Base-by-base conservation (phyloP, 179 eudicot species). In the Corrigiola litoralis region DNA sequence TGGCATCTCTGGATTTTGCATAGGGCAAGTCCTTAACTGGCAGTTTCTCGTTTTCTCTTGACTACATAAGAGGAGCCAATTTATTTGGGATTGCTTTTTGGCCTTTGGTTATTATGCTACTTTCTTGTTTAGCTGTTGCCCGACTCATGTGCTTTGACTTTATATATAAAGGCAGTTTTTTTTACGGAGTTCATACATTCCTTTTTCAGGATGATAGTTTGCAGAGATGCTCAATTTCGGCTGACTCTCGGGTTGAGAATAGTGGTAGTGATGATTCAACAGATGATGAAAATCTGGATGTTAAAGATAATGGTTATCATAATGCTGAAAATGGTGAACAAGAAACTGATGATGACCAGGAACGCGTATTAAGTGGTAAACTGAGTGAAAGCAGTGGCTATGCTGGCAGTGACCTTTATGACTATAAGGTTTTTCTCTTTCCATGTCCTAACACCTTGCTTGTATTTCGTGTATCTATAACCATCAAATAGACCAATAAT, bases 221-320 rank as follows among this genome's bases (percentile, higher is more conserved):
- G 38, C 97, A 83, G 63, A 91, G 96, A 74, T 88, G 95, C 78
- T 95, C 97, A 63, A 86, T 95, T 69, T 95, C 97, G 49, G 97
- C 96, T 25, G 95, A 86, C 75, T 95, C 97, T 47, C 95, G 77
- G 67, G 80, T 82, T 67, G 97, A 80, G 54, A 85, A 74, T 65
- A 95, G 99, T 81, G 92, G 71, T 44, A 88, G 86, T 76, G 99
- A 91, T 68, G 95, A 80, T 74, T 80, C 92, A 60, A 79, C 86
- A 40, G 94, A 86, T 77, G 92, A 88, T 58, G 97, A 86, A 75
- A 80, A 73, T 71, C 32, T 82, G 59, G 85, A 76, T 58, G 67
- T 75, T 21, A 82, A 79, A 75, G 77, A 75, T 28, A 88, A 85
- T 69, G 97, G 95, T 76, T 85, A 81, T 79, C 97, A 85, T 68